Evolutionary conservation across 345 rosid genomes (phyloP).

Genomic region (Durio zibethinus): DNA sequence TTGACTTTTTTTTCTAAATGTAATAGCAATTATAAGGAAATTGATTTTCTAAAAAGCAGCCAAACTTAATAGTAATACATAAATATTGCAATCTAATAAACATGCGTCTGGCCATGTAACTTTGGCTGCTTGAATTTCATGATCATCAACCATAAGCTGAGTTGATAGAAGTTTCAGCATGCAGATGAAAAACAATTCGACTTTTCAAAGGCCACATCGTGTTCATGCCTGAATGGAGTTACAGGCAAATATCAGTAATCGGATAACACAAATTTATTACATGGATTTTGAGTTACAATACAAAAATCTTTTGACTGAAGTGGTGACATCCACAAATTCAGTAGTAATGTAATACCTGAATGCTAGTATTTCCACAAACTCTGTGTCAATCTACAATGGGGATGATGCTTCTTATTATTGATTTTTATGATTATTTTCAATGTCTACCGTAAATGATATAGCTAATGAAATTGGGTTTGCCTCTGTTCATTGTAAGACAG

Average conservation of each 20-base stretch:
- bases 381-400: constrained; percentile 63
- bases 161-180: constrained; percentile 70
- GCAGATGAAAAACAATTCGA: constrained; percentile 87
- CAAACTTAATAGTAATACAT: too few relatives aligned
- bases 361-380: constrained; percentile 82
- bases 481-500: background rate
- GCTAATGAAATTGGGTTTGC: background rate
- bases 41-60: too few relatives aligned
- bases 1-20: too few relatives aligned
- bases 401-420: background rate
- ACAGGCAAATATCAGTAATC: background rate
- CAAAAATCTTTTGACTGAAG: background rate
- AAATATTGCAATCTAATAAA: too few relatives aligned
- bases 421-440: background rate
- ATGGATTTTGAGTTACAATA: background rate
- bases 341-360: constrained; percentile 56
- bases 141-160: constrained; percentile 53
- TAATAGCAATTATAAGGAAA: too few relatives aligned
- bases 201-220: constrained; percentile 73
- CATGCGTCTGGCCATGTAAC: constrained; percentile 32
- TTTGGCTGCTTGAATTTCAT: constrained; percentile 85
- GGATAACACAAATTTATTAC: background rate
- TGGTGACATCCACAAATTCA: constrained; percentile 54
- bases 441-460: background rate
- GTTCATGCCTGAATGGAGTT: constrained; percentile 68